These are phyloP conservation scores for Sporisorium exsertum DNA, from an alignment of 1,284 basidiomycete species.

Conservation along the genomic window DNA sequence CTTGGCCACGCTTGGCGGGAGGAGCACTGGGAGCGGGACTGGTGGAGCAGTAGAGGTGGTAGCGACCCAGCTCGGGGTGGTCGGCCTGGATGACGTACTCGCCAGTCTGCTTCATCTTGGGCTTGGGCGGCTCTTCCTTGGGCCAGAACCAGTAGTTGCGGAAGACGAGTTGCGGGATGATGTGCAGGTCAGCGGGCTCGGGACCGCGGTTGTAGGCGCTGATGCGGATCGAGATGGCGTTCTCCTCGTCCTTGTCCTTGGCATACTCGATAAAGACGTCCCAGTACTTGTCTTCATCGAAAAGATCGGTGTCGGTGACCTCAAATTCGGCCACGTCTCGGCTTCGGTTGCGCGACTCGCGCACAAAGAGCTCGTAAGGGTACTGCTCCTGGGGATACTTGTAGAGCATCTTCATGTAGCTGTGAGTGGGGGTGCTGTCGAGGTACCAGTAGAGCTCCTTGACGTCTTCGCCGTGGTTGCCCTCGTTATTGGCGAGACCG, in stretches of 20 bases:
- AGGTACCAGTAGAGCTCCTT: constrained; percentile 99
- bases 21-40: constrained; percentile 88
- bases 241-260: constrained; percentile 91
- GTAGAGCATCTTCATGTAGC: constrained; percentile 99
- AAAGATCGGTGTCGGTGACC: constrained; percentile 89
- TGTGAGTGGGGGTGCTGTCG: constrained; percentile 96
- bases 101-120: constrained; percentile 74
- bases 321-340: constrained; percentile 92
- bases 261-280: constrained; percentile 88
- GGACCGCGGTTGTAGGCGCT: constrained; percentile 96
- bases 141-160: constrained; percentile 98
- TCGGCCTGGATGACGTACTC: constrained; percentile 74
- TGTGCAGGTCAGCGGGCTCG: constrained; percentile 91
- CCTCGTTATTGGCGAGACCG: constrained; percentile 90
- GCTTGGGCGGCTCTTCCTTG: constrained; percentile 81
- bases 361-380: constrained; percentile 92
- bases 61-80: constrained; percentile 75
- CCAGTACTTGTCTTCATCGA: constrained; percentile 96
- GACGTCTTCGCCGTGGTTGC: constrained; percentile 98
- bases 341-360: constrained; percentile 83
- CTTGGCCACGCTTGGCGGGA: constrained; percentile 73
- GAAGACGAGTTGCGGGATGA: constrained; percentile 96
- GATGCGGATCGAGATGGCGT: constrained; percentile 90
- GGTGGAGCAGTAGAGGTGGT: constrained; percentile 86
- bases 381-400: constrained; percentile 93